A percentile compares a stretch with the other conserved stretches of the same genome.
phyloP scores from a whole-genome alignment of 2,329 filamentous ascomycete species.

The Diaporthe caulivora region DNA sequence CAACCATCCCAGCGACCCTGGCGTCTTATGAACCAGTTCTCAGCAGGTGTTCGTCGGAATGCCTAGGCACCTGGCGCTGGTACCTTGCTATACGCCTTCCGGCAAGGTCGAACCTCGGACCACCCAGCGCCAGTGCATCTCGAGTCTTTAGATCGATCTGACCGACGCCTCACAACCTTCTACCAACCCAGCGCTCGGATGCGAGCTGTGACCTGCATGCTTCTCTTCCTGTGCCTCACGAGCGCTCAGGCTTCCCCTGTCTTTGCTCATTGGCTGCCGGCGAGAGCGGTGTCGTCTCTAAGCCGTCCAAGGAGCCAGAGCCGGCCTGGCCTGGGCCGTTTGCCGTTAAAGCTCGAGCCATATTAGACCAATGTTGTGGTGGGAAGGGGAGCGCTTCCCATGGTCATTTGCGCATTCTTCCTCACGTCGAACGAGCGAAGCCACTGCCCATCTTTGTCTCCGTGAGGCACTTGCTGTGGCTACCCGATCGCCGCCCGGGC shows the following conservation, averaged over 20 bases:
- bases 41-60: slow-evolving; percentile 19
- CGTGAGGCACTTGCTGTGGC: slow-evolving; percentile 28
- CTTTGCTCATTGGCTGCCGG: slow-evolving; percentile 35
- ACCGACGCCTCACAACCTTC: slow-evolving; percentile 3
- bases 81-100: slow-evolving; percentile 17
- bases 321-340: slow-evolving; percentile 21
- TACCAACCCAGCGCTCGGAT: slow-evolving; percentile 25
- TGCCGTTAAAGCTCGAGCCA: slow-evolving; percentile 11
- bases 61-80: slow-evolving; percentile 2
- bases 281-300: slow-evolving; percentile 3
- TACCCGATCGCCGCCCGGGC: slow-evolving; percentile 26
- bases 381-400: neutral
- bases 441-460: slow-evolving; percentile 22
- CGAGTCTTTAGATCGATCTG: slow-evolving; percentile 13
- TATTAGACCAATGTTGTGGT: slow-evolving; percentile 22
- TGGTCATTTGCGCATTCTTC: slow-evolving; percentile 4
- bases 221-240: slow-evolving; percentile 16
- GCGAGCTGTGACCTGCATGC: slow-evolving; percentile 18
- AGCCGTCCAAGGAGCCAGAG: slow-evolving; percentile 5
- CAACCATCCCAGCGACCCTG: slow-evolving; percentile 16
- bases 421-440: slow-evolving; percentile 31
- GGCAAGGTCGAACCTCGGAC: slow-evolving; percentile 19
- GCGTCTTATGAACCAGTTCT: slow-evolving; percentile 9
- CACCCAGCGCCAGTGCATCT: slow-evolving; percentile 6
- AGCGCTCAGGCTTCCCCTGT: slow-evolving; percentile 20